Conservation (phyloP, 768 basidiomycete species). For the Leccinum ochraceum region DNA sequence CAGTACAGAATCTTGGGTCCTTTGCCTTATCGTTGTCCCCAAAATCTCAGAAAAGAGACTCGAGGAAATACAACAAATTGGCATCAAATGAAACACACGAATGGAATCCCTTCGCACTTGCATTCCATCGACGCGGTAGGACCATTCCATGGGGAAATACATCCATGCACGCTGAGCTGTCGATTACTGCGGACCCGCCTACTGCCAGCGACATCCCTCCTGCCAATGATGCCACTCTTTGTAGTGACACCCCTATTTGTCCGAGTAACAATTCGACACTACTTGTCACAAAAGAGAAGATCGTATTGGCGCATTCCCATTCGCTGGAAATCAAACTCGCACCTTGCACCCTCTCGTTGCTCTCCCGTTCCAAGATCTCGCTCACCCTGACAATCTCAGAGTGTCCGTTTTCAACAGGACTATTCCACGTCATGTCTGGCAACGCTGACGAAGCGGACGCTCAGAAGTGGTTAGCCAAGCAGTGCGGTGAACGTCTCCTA, state of each 20-base stretch:
- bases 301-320: slow-evolving; percentile 5
- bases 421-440: slow-evolving; percentile 8
- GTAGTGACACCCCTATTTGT: background rate
- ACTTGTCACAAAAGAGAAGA: slow-evolving; percentile 1
- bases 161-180: slow-evolving; percentile 17
- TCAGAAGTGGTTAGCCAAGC: background rate
- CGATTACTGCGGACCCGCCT: background rate
- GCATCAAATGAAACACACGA: background rate
- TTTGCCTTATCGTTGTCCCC: slow-evolving; percentile 15
- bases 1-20: slow-evolving; percentile 14
- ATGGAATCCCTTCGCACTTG: slow-evolving; percentile 11
- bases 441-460: background rate
- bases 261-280: too few species aligned
- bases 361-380: background rate
- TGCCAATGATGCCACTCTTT: too few species aligned
- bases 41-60: too few species aligned
- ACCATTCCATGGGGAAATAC: slow-evolving; percentile 13
- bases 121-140: slow-evolving; percentile 10
- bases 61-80: background rate
- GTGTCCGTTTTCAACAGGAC: slow-evolving; percentile 17
- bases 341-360: background rate
- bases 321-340: background rate
- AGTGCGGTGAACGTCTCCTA: background rate
- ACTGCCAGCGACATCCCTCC: background rate
- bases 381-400: slow-evolving; percentile 18